Conservation (phyloP, 306 rosid species). For the Mucuna pruriens region DNA sequence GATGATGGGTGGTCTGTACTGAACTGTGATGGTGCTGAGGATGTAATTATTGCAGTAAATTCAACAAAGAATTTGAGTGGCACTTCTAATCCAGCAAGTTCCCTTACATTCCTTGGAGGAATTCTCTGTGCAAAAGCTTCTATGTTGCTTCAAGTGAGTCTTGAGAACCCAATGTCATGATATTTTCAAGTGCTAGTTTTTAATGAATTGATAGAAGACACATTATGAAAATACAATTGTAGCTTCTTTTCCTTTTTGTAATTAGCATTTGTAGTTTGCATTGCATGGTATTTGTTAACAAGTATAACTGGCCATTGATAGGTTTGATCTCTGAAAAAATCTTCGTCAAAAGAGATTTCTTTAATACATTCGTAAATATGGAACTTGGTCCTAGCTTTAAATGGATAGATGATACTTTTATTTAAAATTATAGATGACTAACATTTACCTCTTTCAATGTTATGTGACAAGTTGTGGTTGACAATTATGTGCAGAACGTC, state of each 20-base stretch:
- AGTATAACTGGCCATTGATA: neutral
- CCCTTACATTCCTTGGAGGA: conserved; percentile 85
- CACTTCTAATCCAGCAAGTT: conserved; percentile 68
- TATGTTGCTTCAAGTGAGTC: conserved; percentile 92
- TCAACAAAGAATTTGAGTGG: conserved; percentile 74
- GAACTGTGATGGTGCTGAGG: conserved; percentile 88
- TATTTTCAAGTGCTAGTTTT: neutral
- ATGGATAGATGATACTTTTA: neutral
- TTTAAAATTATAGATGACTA: neutral
- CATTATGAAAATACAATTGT: neutral
- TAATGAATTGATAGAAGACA: neutral
- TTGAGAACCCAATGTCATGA: conserved; percentile 12
- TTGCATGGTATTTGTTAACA: neutral
- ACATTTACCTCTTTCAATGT: neutral
- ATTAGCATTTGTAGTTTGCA: neutral
- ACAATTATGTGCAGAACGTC: conserved; percentile 65
- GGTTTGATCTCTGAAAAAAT: neutral
- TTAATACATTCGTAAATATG: neutral
- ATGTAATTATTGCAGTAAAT: conserved; percentile 81
- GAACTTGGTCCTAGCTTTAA: neutral
- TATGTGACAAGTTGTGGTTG: conserved; percentile 5
- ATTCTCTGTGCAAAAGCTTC: conserved; percentile 97
- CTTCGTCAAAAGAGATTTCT: neutral
- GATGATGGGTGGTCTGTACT: conserved; percentile 94
- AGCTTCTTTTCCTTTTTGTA: neutral